A percentile compares a stretch with the other conserved stretches of the same genome.
These are phyloP conservation scores for Dactylonectria estremocensis DNA, from an alignment of 2,329 filamentous ascomycete genomes.

Conservation along the genomic window DNA sequence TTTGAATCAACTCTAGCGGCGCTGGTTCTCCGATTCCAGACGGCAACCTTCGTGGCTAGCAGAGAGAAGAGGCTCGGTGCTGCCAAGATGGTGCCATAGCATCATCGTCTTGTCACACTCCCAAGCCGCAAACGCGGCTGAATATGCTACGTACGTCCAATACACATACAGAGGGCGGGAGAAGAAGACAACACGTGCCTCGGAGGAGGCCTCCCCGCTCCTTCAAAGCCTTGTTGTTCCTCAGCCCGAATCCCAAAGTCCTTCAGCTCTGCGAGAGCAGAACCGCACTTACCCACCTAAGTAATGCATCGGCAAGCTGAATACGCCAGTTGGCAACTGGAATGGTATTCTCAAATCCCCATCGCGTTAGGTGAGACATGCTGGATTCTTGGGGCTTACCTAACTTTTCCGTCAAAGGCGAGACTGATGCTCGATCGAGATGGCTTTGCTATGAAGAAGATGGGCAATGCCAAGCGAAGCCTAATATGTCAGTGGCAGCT, in stretches of 20 bases:
- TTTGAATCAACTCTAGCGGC: background rate
- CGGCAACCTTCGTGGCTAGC: background rate
- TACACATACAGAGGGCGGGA: background rate
- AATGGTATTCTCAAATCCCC: background rate
- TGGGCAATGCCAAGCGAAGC: background rate
- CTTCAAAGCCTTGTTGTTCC: background rate
- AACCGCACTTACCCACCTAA: conserved; percentile 11
- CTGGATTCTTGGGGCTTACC: background rate
- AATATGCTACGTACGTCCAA: background rate
- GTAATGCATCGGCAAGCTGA: background rate
- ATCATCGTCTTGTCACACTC: background rate
- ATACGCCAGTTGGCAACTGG: background rate
- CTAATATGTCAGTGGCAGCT: background rate
- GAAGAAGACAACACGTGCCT: background rate
- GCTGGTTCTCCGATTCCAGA: background rate
- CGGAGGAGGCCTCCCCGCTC: background rate
- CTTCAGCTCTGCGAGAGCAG: conserved; percentile 11
- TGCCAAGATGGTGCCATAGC: background rate
- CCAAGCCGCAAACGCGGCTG: background rate
- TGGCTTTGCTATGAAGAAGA: background rate
- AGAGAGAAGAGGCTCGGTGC: background rate
- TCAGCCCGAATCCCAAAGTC: background rate
- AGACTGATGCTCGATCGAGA: background rate
- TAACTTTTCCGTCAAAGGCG: background rate
- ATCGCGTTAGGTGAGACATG: background rate